A percentile compares a stretch with the other conserved stretches of the same genome.
Conservation (phyloP, 257 asterid genomes). For the Coffea eugenioides region DNA sequence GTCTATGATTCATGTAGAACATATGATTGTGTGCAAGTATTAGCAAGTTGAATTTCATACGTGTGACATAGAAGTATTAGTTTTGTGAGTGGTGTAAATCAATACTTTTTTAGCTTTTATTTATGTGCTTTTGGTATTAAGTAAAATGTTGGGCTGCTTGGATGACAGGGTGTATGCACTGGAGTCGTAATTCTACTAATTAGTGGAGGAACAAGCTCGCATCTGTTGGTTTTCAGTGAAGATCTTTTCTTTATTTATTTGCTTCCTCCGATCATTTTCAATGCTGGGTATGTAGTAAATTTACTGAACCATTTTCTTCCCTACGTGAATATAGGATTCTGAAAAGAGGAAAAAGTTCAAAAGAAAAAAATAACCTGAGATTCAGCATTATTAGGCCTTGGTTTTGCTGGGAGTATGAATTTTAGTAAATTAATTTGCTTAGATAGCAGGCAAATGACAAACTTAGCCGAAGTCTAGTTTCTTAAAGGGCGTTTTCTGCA, state of each 20-base stretch:
- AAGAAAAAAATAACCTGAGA: not conserved
- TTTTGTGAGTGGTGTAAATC: not conserved
- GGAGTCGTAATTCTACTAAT: constrained; percentile 78
- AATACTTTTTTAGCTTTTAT: not conserved
- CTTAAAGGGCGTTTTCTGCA: not conserved
- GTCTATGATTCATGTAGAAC: not conserved
- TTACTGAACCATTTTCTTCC: not conserved
- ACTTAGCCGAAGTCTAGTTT: not conserved
- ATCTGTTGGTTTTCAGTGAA: constrained; percentile 85
- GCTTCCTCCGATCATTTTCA: constrained; percentile 98
- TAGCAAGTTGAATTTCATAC: constrained; percentile 2
- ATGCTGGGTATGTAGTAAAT: constrained; percentile 73
- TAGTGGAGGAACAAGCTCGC: constrained; percentile 86
- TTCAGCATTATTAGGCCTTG: too few relatives aligned
- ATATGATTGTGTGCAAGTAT: constrained; percentile 7
- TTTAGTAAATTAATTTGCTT: not conserved
- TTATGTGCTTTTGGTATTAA: not conserved
- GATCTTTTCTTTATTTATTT: constrained; percentile 95
- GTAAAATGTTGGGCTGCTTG: not conserved
- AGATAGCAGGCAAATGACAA: not conserved
- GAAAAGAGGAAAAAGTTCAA: not conserved
- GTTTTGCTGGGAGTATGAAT: not conserved
- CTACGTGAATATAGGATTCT: not conserved
- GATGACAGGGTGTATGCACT: constrained; percentile 73
- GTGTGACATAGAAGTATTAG: not conserved